A percentile compares a stretch with the other conserved stretches of the same genome.
Evolutionary conservation across 108 stramenopile species (phyloP).

Genomic region (Cyclostephanos invisitatus): DNA sequence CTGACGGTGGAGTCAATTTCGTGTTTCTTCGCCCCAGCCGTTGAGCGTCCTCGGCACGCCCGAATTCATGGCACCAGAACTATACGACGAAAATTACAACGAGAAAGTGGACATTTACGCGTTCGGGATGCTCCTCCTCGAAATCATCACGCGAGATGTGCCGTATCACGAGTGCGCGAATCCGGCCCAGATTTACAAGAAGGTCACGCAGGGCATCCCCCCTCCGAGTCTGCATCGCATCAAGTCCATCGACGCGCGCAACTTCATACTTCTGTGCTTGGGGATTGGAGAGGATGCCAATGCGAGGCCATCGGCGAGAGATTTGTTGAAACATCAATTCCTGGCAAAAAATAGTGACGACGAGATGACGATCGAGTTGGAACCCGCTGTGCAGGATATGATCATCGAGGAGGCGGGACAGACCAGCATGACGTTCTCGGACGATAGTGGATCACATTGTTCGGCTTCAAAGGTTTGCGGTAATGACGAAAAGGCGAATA

Average conservation of each 20-base stretch:
- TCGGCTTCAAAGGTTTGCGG: constrained; percentile 10
- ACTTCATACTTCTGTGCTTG: constrained; percentile 89
- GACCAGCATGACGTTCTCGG: constrained; percentile 33
- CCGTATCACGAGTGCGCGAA: constrained; percentile 95
- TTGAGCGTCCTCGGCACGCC: constrained; percentile 96
- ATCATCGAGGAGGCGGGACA: constrained; percentile 52
- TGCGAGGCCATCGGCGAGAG: constrained; percentile 71
- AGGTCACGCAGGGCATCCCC: constrained; percentile 85
- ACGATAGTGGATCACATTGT: constrained; percentile 34
- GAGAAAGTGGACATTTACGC: constrained; percentile 99
- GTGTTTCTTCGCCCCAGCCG: constrained; percentile 39
- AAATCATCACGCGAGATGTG: constrained; percentile 96
- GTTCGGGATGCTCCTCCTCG: constrained; percentile 97
- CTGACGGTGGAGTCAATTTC: not conserved
- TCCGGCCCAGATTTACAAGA: constrained; percentile 95
- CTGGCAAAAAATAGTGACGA: constrained; percentile 70
- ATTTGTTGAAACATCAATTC: constrained; percentile 80
- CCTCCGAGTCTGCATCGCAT: constrained; percentile 83
- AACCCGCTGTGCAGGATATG: constrained; percentile 69
- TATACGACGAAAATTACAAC: constrained; percentile 96
- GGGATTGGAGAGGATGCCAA: constrained; percentile 71
- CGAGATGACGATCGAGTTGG: constrained; percentile 79
- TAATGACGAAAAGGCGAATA: constrained; percentile 1
- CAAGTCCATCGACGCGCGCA: constrained; percentile 71
- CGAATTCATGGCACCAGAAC: constrained; percentile 99